These are phyloP conservation scores for Populus davidiana DNA, from an alignment of 345 rosid species.

Conservation along the genomic window DNA sequence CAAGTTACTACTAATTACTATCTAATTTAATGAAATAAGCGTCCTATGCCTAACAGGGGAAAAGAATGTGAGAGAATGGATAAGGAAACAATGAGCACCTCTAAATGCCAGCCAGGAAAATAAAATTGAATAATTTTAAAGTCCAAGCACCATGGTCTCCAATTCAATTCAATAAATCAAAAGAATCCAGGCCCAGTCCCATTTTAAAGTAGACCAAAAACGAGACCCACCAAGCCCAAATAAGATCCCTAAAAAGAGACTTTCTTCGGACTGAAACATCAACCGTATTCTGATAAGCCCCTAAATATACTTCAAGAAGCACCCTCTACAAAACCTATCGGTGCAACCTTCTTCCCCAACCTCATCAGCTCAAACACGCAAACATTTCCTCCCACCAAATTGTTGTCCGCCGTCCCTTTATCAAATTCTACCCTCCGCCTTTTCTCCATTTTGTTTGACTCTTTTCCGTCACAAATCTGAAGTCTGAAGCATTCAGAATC, in stretches of 20 bases:
- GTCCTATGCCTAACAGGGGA: not conserved
- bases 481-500: too few relatives aligned
- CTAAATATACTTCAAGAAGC: too few relatives aligned
- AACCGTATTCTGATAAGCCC: too few relatives aligned
- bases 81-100: not conserved
- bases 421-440: too few relatives aligned
- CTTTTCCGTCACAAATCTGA: too few relatives aligned
- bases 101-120: not conserved
- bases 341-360: not conserved
- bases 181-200: not conserved
- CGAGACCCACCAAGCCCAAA: not conserved
- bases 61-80: not conserved
- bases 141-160: not conserved
- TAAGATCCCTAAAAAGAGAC: not conserved
- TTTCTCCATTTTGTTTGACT: too few relatives aligned
- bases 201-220: not conserved
- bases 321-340: too few relatives aligned
- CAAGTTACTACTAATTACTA: not conserved
- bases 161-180: not conserved
- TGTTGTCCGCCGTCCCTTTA: constrained; percentile 22
- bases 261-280: too few relatives aligned
- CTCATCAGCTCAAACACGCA: constrained; percentile 21
- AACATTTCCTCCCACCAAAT: constrained; percentile 13
- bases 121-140: not conserved
- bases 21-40: not conserved